Base-by-base conservation (phyloP, 1,139 yeast genomes). In the Zygosaccharomyces sapae region DNA sequence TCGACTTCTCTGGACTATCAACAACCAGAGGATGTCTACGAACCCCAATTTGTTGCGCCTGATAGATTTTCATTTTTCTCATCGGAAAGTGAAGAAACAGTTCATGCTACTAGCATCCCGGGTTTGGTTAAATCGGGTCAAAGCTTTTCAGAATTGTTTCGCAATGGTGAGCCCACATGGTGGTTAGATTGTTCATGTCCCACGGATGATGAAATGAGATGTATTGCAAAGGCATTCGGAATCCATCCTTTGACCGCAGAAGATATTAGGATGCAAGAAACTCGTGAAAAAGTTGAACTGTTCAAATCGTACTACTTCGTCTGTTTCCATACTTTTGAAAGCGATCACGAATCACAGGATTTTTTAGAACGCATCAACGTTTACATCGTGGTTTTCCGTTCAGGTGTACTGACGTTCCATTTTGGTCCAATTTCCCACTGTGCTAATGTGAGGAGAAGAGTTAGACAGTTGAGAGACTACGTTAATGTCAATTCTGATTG, bases 401-500 rank as follows among this genome's bases (percentile, higher is more conserved):
- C 83, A 45, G 97, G 96, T 33, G 81, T 89, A 9, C 67, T 89
- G 43, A 80, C 95, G 1, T 89, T 89, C 75, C 96, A 88, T 63
- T 88, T 85, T 59, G 76, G 87, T 5, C 95, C 95, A 9, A 77
- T 87, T 33, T 72, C 77, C 24, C 96, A 89, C 65, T 81, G 92
- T 44, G 88, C 92, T 2, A 87, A 83, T 64, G 97, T 89, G 36
- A 79, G 97, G 67, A 77, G 95, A 65, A 85, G 97, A 70, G 94
- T 89, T 42, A 79, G 97, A 58, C 96, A 89, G 67, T 74, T 89
- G 55, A 76, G 94, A 50, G 96, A 87, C 60, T 88, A 88, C 62
- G 90, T 89, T 36, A 82, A 81, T 54, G 95, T 89, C 9, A 80
- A 87, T 52, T 83, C 96, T 1, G 97, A 89, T 68, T 89, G 97